Evolutionary conservation across 345 rosid species (phyloP), one percentile per base, ranked within the genome.

Genomic region (Eucalyptus regnans): DNA sequence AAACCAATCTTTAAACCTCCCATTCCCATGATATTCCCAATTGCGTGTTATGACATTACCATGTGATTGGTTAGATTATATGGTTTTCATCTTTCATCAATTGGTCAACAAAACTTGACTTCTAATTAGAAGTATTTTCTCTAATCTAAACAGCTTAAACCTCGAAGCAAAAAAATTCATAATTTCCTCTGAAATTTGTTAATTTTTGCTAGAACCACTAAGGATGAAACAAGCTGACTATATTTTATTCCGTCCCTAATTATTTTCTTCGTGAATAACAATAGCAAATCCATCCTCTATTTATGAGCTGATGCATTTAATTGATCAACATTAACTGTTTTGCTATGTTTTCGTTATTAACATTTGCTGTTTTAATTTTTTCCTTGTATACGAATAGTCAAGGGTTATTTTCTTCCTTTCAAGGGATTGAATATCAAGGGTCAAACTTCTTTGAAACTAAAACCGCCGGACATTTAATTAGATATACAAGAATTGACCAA

Each of bases 401-500:
- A 12, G 68, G 8, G 3, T 60, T 27, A 60, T 12, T 27, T 62
- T 62, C 68, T 62, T 60, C 1, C 31, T 12, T 60, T 62, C 1
- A 27, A 27, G 68, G n/a, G 16, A 62, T 62, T 27, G 31, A 62
- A 62, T 62, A 62, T 62, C 68, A 62, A 62, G 62, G 62, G 62
- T 56, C 62, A 56, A 56, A 60, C 15, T 60, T 60, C 68, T 60
- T 60, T 27, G 68, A 27, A 60, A 60, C 31, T 60, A 27, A 60
- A 60, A 60, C 15, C 1, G 7, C 68, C 16, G 2, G 58, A 52
- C 1, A 52, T 52, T 52, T 52, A 2, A 20, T 52, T 52, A 20
- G 58, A 52, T 0, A 0, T 18, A 52, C 58, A 52, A 52, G 23
- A 52, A 52, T 52, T 52, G 58, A 0, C 58, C 0, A 20, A 1